Conservation (phyloP, 2,329 filamentous ascomycete species). For the Colletotrichum destructivum region DNA sequence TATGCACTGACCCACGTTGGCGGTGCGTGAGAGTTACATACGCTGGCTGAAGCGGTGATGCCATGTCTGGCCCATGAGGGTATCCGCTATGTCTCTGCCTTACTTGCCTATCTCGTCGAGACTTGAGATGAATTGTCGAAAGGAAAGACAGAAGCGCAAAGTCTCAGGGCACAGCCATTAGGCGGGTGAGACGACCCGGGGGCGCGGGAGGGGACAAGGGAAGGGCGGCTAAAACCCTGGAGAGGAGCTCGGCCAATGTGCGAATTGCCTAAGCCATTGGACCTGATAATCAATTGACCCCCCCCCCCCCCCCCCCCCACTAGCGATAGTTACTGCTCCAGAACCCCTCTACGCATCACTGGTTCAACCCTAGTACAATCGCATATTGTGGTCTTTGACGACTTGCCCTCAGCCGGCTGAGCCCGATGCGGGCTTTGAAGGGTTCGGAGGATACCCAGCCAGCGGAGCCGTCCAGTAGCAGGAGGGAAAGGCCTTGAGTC, state of each 20-base stretch:
- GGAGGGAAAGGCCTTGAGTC: background rate
- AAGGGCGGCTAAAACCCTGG: conserved; percentile 6
- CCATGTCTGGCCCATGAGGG: background rate
- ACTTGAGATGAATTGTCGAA: background rate
- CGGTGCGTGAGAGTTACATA: background rate
- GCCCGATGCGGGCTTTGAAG: conserved; percentile 15
- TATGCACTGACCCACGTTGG: conserved; percentile 3
- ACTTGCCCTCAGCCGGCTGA: background rate
- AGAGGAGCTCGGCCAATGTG: conserved; percentile 1
- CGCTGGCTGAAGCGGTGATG: background rate
- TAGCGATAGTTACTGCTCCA: no score
- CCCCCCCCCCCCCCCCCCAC: no score
- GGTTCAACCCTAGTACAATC: no score
- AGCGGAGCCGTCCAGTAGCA: background rate
- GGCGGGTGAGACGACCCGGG: conserved; percentile 15
- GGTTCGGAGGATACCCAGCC: conserved; percentile 1
- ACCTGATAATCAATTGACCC: no score
- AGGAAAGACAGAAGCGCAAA: background rate
- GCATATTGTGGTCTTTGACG: no score
- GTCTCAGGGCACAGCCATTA: conserved; percentile 5
- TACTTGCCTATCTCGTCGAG: background rate
- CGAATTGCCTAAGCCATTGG: no score
- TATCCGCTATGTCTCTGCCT: background rate
- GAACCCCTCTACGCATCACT: no score
- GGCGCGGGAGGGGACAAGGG: conserved; percentile 10